A percentile compares a stretch with the other conserved stretches of the same genome.
phyloP scores from a whole-genome alignment of 345 rosid species.

The Citrus mangshanensis region DNA sequence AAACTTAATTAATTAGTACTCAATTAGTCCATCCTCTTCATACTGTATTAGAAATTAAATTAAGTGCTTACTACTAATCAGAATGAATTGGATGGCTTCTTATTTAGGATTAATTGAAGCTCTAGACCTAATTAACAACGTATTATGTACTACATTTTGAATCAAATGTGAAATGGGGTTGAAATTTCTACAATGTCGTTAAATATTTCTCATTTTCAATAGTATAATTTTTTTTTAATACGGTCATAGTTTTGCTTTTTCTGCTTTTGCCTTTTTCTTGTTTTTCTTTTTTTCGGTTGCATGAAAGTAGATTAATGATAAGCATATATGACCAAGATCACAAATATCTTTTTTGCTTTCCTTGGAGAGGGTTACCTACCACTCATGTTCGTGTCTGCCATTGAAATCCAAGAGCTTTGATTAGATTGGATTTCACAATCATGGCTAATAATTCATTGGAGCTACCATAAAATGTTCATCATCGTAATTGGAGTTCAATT shows the following conservation, averaged over 20 bases:
- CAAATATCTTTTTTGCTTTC: constrained; percentile 10
- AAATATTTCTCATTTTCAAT: background rate
- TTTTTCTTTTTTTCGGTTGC: constrained; percentile 10
- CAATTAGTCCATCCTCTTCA: constrained; percentile 18
- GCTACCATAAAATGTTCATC: background rate
- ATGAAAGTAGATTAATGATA: constrained; percentile 29
- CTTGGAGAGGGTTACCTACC: constrained; percentile 32
- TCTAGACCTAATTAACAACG: constrained; percentile 23
- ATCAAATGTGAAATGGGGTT: constrained; percentile 23
- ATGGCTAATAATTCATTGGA: constrained; percentile 12
- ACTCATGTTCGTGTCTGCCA: constrained; percentile 36
- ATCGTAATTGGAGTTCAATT: background rate
- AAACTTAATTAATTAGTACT: background rate
- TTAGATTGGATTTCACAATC: constrained; percentile 17
- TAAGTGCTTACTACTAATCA: background rate
- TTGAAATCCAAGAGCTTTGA: constrained; percentile 21
- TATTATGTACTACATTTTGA: constrained; percentile 7
- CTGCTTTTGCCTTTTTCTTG: constrained; percentile 20
- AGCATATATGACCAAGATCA: constrained; percentile 15
- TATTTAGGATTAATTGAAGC: constrained; percentile 8
- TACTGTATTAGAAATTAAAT: constrained; percentile 1
- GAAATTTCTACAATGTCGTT: constrained; percentile 1
- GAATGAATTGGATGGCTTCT: constrained; percentile 17
- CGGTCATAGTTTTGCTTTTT: constrained; percentile 9
- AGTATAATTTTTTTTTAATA: background rate